phyloP scores from a whole-genome alignment of 1,139 yeast genomes.

The Pichia sp. region DNA sequence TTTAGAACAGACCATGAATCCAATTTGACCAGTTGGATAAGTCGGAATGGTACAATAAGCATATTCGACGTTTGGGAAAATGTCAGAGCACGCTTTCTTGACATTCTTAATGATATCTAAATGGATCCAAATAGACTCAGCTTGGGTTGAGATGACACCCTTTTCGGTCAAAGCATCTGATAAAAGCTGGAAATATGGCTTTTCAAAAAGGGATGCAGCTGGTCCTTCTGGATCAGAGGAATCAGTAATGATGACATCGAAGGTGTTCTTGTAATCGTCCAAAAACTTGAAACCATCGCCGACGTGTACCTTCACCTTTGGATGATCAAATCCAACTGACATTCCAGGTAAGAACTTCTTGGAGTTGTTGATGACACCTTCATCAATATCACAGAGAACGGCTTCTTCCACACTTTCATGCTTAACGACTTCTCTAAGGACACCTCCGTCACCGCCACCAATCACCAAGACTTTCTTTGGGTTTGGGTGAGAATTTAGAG shows the following conservation, averaged over 20 bases:
- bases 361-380: slow-evolving; percentile 70
- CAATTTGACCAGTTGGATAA: slow-evolving; percentile 90
- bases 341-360: slow-evolving; percentile 71
- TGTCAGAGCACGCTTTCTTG: slow-evolving; percentile 64
- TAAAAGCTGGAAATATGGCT: slow-evolving; percentile 76
- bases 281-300: slow-evolving; percentile 88
- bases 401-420: slow-evolving; percentile 65
- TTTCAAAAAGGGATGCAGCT: slow-evolving; percentile 82
- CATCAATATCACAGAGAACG: slow-evolving; percentile 87
- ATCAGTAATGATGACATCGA: slow-evolving; percentile 89
- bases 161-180: slow-evolving; percentile 71
- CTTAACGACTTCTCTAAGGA: slow-evolving; percentile 75
- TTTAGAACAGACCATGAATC: slow-evolving; percentile 88
- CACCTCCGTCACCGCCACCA: slow-evolving; percentile 97
- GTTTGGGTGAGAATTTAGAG: slow-evolving; percentile 64
- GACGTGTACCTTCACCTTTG: slow-evolving; percentile 64
- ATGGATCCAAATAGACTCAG: slow-evolving; percentile 85
- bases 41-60: slow-evolving; percentile 89
- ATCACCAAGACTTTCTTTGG: slow-evolving; percentile 77
- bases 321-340: slow-evolving; percentile 67
- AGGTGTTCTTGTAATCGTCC: slow-evolving; percentile 49
- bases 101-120: slow-evolving; percentile 70
- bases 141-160: slow-evolving; percentile 86
- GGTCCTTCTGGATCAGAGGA: slow-evolving; percentile 98
- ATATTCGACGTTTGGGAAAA: slow-evolving; percentile 84